These are phyloP conservation scores for Phlyctochytrium arcticum DNA, from an alignment of 192 early-diverging fungal species.

Conservation along the genomic window DNA sequence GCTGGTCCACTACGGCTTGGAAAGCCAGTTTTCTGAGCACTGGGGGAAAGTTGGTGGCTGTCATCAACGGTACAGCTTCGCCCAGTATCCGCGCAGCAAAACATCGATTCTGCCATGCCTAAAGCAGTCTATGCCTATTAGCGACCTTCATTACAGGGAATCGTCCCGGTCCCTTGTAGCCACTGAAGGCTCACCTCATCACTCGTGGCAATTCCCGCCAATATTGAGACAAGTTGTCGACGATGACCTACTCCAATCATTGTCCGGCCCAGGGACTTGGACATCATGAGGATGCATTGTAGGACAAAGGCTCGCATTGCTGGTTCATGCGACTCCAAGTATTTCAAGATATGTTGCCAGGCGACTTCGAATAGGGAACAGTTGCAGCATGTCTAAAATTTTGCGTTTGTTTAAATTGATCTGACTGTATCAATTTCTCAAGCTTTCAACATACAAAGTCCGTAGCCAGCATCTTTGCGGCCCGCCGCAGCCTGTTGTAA, in stretches of 20 bases:
- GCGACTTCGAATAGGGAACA: constrained; percentile 16
- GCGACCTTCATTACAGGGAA: too few species aligned
- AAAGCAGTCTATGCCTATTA: too few species aligned
- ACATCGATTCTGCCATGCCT: constrained; percentile 21
- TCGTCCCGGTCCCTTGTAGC: neutral
- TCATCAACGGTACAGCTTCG: constrained; percentile 2
- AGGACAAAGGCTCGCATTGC: constrained; percentile 19
- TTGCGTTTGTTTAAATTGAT: too few species aligned
- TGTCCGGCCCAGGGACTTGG: constrained; percentile 18
- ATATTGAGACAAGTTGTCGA: constrained; percentile 6
- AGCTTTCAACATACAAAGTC: constrained; percentile 13
- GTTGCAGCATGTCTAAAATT: constrained; percentile 18
- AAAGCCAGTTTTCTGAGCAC: constrained; percentile 25
- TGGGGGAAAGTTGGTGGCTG: constrained; percentile 6
- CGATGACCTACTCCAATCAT: neutral
- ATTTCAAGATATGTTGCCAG: constrained; percentile 15
- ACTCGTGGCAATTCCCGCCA: constrained; percentile 13
- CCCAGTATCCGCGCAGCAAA: constrained; percentile 21
- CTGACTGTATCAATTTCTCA: neutral
- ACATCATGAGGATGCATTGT: constrained; percentile 5
- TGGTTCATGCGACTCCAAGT: constrained; percentile 21
- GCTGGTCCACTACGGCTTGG: constrained; percentile 17
- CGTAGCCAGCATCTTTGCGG: constrained; percentile 1
- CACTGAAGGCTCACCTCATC: constrained; percentile 22
- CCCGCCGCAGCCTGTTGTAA: constrained; percentile 1